Base-by-base conservation (phyloP, 352 stramenopile genomes). In the Aphanomyces astaci region DNA sequence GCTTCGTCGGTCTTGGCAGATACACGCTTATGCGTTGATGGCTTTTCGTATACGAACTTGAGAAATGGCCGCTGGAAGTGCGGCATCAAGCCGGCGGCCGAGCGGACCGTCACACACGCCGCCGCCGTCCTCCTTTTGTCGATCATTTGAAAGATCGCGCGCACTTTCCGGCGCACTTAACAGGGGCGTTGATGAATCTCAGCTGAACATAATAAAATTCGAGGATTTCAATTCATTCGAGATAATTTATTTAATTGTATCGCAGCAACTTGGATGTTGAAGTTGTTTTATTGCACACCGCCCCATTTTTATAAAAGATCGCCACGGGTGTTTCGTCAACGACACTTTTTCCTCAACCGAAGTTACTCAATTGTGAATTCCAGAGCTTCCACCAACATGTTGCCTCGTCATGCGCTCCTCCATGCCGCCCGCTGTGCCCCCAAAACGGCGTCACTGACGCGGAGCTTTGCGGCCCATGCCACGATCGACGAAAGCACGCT, bases 401-500 rank as follows among this genome's bases (percentile, higher is more conserved):
- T 28, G 33, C 33, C 33, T n/a, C 33, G 45, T 19, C 59, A 53
- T 13, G 43, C 19, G 19, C 31, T 68, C 59, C 51, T 46, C 30
- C 51, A 36, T 36, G 43, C 43, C 39, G 19, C 33, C 28, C 48
- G n/a, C 3, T 33, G 62, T 25, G 15, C 30, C 17, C 17, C 22
- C 22, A 59, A 59, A 25, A 59, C 51, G 19, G 51, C n/a, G 22
- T 15, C 51, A 4, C 51, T 59, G 11, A 39, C 17, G 22, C 51
- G 51, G 13, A 59, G 19, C 43, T 68, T 68, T 49, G 62, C 62
- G 4, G 62, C 62, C 17, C 62, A 68, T 60, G 62, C 62, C 28
- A 60, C 62, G 11, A 68, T 68, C 33, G 62, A 68, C 39, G 62
- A 68, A 33, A 60, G 40, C 22, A 51, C 57, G 33, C 32, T 68